These are phyloP conservation scores for Ceratocystis papillata DNA, from an alignment of 2,329 filamentous ascomycete genomes.

Conservation along the genomic window DNA sequence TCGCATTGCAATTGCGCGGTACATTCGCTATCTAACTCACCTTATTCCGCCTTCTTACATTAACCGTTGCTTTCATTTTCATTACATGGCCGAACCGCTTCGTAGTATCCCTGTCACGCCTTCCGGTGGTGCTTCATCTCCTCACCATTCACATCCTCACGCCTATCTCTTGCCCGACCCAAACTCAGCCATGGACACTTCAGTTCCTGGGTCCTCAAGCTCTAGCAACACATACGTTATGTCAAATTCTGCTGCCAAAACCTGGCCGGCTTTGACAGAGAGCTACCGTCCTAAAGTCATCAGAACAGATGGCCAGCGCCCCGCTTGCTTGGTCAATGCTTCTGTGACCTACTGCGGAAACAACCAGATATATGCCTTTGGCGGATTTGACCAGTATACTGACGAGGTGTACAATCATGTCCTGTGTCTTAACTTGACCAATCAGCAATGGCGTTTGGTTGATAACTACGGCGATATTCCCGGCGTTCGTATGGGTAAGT, in stretches of 20 bases:
- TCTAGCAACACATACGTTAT: constrained; percentile 82
- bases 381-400: constrained; percentile 96
- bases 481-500: constrained; percentile 84
- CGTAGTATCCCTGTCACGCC: not conserved
- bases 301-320: constrained; percentile 65
- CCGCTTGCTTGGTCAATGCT: constrained; percentile 91
- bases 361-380: constrained; percentile 95
- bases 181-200: constrained; percentile 29
- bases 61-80: not conserved
- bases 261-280: constrained; percentile 49
- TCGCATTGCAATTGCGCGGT: not conserved
- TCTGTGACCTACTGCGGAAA: constrained; percentile 98
- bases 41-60: not conserved
- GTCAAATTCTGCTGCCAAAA: constrained; percentile 70
- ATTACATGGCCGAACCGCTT: constrained; percentile 4
- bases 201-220: constrained; percentile 39
- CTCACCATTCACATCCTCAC: not conserved
- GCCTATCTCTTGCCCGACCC: not conserved
- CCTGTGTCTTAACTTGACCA: constrained; percentile 72
- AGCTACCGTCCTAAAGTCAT: constrained; percentile 77
- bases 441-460: constrained; percentile 86
- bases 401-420: constrained; percentile 99
- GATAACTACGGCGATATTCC: constrained; percentile 99
- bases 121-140: not conserved
- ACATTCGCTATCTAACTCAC: not conserved